A percentile compares a stretch with the other conserved stretches of the same genome.
Conservation (phyloP, 139 green algal genomes). For the Chlorella ohadii region DNA sequence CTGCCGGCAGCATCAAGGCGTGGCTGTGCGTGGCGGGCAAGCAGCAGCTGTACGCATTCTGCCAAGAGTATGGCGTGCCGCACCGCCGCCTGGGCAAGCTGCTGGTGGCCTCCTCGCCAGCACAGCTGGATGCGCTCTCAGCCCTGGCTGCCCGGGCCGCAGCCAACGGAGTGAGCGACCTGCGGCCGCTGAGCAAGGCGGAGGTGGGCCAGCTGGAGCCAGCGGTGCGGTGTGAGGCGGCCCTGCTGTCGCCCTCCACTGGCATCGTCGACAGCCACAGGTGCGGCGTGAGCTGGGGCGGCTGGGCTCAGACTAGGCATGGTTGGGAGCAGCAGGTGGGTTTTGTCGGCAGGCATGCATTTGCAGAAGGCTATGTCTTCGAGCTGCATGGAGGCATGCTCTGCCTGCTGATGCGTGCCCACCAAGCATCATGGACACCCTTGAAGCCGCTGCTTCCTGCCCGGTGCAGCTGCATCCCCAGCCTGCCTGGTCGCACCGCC, state of each 20-base stretch:
- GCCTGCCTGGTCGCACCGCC: too few species aligned
- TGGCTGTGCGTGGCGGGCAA: slow-evolving; percentile 80
- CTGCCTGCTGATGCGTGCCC: too few species aligned
- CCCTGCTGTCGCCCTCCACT: slow-evolving; percentile 84
- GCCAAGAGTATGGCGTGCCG: slow-evolving; percentile 54
- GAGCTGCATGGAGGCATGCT: too few species aligned
- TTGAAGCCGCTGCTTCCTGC: too few species aligned
- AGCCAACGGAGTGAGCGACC: slow-evolving; percentile 77
- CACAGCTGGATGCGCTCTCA: slow-evolving; percentile 36
- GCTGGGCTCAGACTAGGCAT: neutral
- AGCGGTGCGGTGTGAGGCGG: slow-evolving; percentile 55
- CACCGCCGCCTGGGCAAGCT: slow-evolving; percentile 79
- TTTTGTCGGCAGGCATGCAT: too few species aligned
- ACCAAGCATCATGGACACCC: too few species aligned
- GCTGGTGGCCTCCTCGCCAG: slow-evolving; percentile 71
- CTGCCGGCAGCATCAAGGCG: slow-evolving; percentile 78
- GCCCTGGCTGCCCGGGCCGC: slow-evolving; percentile 1
- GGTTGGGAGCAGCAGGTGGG: too few species aligned
- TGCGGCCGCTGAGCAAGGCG: slow-evolving; percentile 61
- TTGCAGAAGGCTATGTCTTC: neutral
- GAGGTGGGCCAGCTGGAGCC: slow-evolving; percentile 75
- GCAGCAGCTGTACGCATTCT: slow-evolving; percentile 66
- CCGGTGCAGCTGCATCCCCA: too few species aligned
- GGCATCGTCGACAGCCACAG: slow-evolving; percentile 86
- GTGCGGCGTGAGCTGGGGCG: neutral